Base-by-base conservation (phyloP, 202 grass and related monocot species). In the Alloteropsis angusta region DNA sequence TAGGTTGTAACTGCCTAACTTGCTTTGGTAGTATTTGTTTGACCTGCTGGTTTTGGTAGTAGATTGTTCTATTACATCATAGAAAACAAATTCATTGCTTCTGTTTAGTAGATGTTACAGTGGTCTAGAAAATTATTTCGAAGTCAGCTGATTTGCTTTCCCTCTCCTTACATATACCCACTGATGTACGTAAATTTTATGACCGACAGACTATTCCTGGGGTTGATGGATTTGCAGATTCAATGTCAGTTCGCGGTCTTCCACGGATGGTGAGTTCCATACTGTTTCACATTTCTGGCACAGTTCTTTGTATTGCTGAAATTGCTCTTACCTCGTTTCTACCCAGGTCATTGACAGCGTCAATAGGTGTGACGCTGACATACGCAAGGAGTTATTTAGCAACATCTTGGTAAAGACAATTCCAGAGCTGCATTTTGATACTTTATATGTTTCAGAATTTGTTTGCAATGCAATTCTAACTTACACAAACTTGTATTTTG, bases 291-390 rank as follows among this genome's bases (percentile, higher is more conserved):
- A 71, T 79, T 9, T 64, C 43, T 19, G 34, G 22, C 42, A 79
- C 42, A 53, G 6, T 66, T 85, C 10, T 60, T 77, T 44, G 67
- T 56, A 12, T 67, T 48, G 35, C 70, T 76, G 58, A 88, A 68
- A 9, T 81, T 80, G 38, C 14, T 83, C 12, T 46, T 58, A 44
- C 57, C 71, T 55, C 69, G 60, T 60, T 74, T 80, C 53, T 73
- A 42, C 67, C 71, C 82, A 99, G 96, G 92, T 96, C 62, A 90
- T 99, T 58, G 96, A 99, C 47, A 99, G 96, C 55, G 78, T 99
- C 93, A 99, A 99, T 72, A 99, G 65, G 77, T 99, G 92, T 15
- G 96, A 99, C 9, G 90, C 88, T 37, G 96, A 99, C 72, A 96
- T 99, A 55, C 90, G 88, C 53, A 99, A 93, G 79, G 96, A 99